A percentile compares a stretch with the other conserved stretches of the same genome.
These are phyloP conservation scores for Pyrenula aspistea DNA, from an alignment of 495 filamentous ascomycete species.

Conservation along the genomic window DNA sequence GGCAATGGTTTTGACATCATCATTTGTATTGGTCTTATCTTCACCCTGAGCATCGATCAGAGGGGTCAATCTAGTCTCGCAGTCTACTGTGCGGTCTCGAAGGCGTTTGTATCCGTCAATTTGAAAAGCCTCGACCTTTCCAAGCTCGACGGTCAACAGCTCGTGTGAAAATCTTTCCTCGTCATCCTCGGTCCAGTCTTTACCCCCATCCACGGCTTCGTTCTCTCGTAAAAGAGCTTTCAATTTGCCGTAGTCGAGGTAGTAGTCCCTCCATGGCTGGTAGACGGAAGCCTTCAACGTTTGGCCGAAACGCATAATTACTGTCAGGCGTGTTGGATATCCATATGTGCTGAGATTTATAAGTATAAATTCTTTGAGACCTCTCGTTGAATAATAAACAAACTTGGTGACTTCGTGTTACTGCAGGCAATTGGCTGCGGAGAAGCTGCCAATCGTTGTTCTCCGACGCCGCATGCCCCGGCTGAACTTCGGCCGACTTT, in stretches of 20 bases:
- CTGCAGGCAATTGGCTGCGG: too few species aligned
- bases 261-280: constrained; percentile 79
- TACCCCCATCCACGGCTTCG: constrained; percentile 35
- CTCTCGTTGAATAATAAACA: too few species aligned
- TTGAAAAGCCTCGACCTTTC: constrained; percentile 91
- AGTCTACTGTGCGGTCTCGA: constrained; percentile 50
- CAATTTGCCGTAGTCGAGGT: constrained; percentile 90
- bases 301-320: constrained; percentile 92
- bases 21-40: constrained; percentile 15
- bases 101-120: constrained; percentile 58
- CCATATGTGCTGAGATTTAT: too few species aligned
- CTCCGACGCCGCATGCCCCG: neutral
- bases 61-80: constrained; percentile 38
- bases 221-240: constrained; percentile 79
- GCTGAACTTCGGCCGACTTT: neutral
- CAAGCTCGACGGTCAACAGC: constrained; percentile 82
- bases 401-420: too few species aligned
- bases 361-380: too few species aligned
- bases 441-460: neutral
- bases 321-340: neutral
- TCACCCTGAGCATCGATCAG: constrained; percentile 20
- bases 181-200: constrained; percentile 86
- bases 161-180: constrained; percentile 90
- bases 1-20: constrained; percentile 38
- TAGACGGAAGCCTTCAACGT: constrained; percentile 72